phyloP scores from a whole-genome alignment of 1,284 basidiomycete species.

The Paramarasmius palmivorus region DNA sequence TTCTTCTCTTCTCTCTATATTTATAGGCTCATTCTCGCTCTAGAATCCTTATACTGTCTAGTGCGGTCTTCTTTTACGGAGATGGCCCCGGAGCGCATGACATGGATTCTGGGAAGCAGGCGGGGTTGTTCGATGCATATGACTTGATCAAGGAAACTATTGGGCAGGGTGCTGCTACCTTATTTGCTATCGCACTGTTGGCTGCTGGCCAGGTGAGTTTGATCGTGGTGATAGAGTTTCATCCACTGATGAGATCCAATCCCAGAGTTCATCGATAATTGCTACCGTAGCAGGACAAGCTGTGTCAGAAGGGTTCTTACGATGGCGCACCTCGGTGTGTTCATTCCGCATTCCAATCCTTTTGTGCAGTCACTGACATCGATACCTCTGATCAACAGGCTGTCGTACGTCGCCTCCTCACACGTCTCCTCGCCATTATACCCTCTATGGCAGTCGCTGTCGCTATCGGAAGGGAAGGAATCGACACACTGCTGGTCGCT shows the following conservation, averaged over 20 bases:
- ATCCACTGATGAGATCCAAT: neutral
- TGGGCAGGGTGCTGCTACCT: conserved; percentile 72
- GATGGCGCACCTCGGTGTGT: conserved; percentile 77
- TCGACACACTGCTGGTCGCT: conserved; percentile 82
- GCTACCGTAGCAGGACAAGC: conserved; percentile 93
- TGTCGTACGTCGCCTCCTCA: conserved; percentile 49
- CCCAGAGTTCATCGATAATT: conserved; percentile 85
- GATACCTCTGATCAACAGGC: conserved; percentile 5
- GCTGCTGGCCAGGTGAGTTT: conserved; percentile 68
- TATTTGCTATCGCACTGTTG: conserved; percentile 87
- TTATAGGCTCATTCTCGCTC: conserved; percentile 4
- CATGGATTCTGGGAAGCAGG: conserved; percentile 43
- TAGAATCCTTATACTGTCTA: conserved; percentile 71
- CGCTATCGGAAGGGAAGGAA: conserved; percentile 72
- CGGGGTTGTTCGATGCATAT: conserved; percentile 83
- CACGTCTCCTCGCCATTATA: conserved; percentile 82
- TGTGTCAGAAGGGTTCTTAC: conserved; percentile 92
- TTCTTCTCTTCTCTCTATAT: conserved; percentile 6
- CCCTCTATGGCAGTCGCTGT: conserved; percentile 84
- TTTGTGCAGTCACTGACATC: neutral
- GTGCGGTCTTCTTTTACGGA: conserved; percentile 76
- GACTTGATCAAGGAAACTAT: conserved; percentile 66
- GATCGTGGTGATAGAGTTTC: neutral
- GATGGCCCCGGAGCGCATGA: conserved; percentile 24
- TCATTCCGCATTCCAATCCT: no score